Conservation (phyloP, 352 stramenopile species). For the Globisporangium abappressorium region DNA sequence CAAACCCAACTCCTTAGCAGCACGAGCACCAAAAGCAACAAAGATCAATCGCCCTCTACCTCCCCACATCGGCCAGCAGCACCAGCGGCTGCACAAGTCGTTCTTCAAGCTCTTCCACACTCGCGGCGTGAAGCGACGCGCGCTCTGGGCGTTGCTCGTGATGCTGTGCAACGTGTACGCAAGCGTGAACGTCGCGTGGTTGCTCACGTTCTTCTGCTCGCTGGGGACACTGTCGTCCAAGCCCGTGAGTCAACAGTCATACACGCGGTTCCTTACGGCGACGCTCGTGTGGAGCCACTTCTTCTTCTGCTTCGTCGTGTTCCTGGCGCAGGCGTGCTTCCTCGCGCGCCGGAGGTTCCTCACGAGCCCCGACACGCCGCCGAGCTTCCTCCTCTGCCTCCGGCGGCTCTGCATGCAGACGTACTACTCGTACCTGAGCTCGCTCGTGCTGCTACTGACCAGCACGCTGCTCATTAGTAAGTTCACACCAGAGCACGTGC, state of each 20-base stretch:
- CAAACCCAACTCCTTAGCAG: background rate
- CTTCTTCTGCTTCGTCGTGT: slow-evolving; percentile 3
- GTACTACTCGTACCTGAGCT: slow-evolving; percentile 8
- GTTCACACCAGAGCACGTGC: background rate
- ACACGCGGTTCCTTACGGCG: background rate
- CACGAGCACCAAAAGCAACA: background rate
- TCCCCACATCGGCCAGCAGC: background rate
- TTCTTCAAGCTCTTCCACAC: background rate
- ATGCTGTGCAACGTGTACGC: slow-evolving; percentile 5
- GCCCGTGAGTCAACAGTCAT: slow-evolving; percentile 2
- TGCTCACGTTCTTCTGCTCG: slow-evolving; percentile 5
- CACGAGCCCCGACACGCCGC: background rate
- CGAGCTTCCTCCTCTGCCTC: background rate
- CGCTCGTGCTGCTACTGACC: slow-evolving; percentile 1
- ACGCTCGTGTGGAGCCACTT: slow-evolving; percentile 6
- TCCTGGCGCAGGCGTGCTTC: slow-evolving; percentile 3
- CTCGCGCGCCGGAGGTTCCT: background rate
- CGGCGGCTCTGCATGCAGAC: background rate
- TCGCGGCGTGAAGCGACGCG: background rate
- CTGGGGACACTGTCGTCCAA: slow-evolving; percentile 20
- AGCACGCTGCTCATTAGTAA: background rate
- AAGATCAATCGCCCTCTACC: background rate
- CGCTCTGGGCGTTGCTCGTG: background rate
- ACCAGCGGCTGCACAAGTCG: background rate
- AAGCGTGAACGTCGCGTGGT: slow-evolving; percentile 1